Conservation (phyloP, 306 rosid genomes). For the Lagenaria siceraria region DNA sequence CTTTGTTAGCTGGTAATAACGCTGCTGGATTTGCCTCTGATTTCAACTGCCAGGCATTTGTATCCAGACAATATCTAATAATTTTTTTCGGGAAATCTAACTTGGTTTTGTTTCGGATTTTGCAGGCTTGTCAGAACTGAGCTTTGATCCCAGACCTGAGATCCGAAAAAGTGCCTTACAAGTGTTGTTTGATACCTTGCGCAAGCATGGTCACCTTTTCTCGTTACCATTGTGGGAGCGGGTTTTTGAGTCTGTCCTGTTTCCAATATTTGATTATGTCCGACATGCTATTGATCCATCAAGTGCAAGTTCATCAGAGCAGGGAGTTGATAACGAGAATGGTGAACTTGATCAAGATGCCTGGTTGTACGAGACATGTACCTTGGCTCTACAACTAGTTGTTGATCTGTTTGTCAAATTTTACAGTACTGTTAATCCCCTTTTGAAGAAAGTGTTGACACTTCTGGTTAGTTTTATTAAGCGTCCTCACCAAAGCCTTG, state of each 20-base stretch:
- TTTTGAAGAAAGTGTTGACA: conserved; percentile 70
- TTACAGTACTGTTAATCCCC: conserved; percentile 83
- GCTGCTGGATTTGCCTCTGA: conserved; percentile 13
- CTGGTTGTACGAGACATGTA: conserved; percentile 98
- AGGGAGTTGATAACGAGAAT: conserved; percentile 33
- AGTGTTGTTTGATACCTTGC: conserved; percentile 81
- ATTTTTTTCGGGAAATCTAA: background rate
- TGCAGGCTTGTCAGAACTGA: conserved; percentile 95
- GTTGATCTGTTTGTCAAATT: conserved; percentile 95
- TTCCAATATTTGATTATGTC: conserved; percentile 93
- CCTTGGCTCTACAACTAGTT: conserved; percentile 94
- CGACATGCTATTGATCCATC: conserved; percentile 97
- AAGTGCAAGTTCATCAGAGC: conserved; percentile 38
- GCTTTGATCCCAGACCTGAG: conserved; percentile 98
- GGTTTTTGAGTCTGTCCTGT: conserved; percentile 83
- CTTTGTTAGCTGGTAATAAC: conserved; percentile 79
- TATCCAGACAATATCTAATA: background rate
- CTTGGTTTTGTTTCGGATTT: background rate
- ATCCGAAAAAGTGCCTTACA: conserved; percentile 90
- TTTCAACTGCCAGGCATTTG: background rate
- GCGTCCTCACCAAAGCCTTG: conserved; percentile 98
- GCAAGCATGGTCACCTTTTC: conserved; percentile 95
- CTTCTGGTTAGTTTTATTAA: conserved; percentile 87
- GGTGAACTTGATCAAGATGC: conserved; percentile 89
- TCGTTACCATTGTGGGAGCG: conserved; percentile 90